A percentile compares a stretch with the other conserved stretches of the same genome.
These are phyloP conservation scores for Scheffersomyces coipomensis DNA, from an alignment of 805 yeast genomes.

Conservation along the genomic window DNA sequence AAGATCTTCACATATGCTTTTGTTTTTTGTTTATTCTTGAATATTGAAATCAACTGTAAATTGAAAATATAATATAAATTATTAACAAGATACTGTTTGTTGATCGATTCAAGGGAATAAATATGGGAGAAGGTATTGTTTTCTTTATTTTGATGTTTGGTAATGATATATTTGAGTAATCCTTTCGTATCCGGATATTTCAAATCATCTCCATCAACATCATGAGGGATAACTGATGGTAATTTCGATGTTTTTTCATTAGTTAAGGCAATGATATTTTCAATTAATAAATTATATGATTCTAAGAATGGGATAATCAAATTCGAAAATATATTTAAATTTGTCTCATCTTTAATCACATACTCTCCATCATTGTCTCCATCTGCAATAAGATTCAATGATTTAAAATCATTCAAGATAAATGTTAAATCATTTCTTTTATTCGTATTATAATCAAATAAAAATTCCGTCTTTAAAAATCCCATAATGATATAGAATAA, in stretches of 20 bases:
- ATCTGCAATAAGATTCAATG: constrained; percentile 10
- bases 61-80: constrained; percentile 37
- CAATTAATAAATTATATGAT: constrained; percentile 19
- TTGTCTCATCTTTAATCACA: constrained; percentile 19
- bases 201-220: constrained; percentile 22
- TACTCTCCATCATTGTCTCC: constrained; percentile 16
- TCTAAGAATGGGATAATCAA: constrained; percentile 34
- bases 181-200: constrained; percentile 30
- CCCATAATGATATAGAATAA: constrained; percentile 34
- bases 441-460: constrained; percentile 40
- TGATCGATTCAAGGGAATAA: constrained; percentile 35
- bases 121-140: constrained; percentile 9
- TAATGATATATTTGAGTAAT: constrained; percentile 25
- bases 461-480: constrained; percentile 39
- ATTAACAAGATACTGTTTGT: constrained; percentile 41
- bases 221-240: constrained; percentile 5
- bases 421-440: constrained; percentile 23
- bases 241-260: constrained; percentile 3
- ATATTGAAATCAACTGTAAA: constrained; percentile 30
- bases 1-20: constrained; percentile 35
- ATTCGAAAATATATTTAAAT: constrained; percentile 23
- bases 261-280: constrained; percentile 7
- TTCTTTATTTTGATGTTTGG: constrained; percentile 11
- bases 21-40: constrained; percentile 41
- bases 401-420: constrained; percentile 24